phyloP scores from a whole-genome alignment of 2,329 filamentous ascomycete species.

The Trichoderma breve region DNA sequence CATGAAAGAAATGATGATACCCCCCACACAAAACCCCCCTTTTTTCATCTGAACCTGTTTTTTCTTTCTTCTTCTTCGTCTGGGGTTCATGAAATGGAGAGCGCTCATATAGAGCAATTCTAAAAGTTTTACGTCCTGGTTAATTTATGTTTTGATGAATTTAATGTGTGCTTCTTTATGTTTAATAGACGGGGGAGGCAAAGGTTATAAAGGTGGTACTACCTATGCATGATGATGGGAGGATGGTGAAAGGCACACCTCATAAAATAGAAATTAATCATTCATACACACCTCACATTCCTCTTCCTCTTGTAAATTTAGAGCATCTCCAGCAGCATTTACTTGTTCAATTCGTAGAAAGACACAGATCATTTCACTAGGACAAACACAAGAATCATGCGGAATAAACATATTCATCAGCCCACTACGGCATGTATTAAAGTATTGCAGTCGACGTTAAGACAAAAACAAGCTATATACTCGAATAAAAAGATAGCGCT shows the following conservation, averaged over 20 bases:
- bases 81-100: background rate
- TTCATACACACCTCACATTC: background rate
- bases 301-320: no score
- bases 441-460: background rate
- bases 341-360: background rate
- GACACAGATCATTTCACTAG: background rate
- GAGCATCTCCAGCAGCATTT: background rate
- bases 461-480: background rate
- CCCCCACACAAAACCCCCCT: background rate
- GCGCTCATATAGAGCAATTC: background rate
- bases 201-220: background rate
- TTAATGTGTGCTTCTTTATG: background rate
- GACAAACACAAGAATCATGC: background rate
- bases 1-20: constrained; percentile 3
- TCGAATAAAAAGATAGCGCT: background rate
- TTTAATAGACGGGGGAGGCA: background rate
- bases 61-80: background rate
- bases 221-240: background rate
- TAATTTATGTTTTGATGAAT: background rate
- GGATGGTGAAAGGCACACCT: background rate
- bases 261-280: constrained; percentile 1
- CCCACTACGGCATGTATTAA: background rate
- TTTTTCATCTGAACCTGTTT: background rate
- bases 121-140: background rate
- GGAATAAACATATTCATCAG: background rate